A percentile compares a stretch with the other conserved stretches of the same genome.
Evolutionary conservation across 139 green algal genomes (phyloP).

Genomic region (Dunaliella sp.): DNA sequence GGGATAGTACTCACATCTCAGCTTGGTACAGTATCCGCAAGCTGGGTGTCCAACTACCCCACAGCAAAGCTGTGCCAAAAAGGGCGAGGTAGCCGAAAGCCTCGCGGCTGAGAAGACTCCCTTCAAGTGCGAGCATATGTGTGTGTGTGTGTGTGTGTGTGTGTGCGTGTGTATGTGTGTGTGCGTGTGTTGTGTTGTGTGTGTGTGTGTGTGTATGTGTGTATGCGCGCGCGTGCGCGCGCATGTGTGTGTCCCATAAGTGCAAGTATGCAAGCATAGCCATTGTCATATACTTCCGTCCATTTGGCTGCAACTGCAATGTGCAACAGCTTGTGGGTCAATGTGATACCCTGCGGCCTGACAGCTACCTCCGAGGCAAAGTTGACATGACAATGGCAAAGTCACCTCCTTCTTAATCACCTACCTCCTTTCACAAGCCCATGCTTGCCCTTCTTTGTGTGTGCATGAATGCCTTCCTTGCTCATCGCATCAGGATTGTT

Average conservation of each 20-base stretch:
- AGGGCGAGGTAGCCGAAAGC: neutral
- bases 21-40: neutral
- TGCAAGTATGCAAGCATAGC: too few relatives aligned
- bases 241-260: neutral
- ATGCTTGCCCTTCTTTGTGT: too few relatives aligned
- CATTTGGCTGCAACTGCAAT: too few relatives aligned
- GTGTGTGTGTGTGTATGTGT: neutral
- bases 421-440: too few relatives aligned
- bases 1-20: slow-evolving; percentile 2
- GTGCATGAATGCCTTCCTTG: too few relatives aligned
- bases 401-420: too few relatives aligned
- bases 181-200: neutral
- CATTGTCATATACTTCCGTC: too few relatives aligned
- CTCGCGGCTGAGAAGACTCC: neutral
- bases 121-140: neutral
- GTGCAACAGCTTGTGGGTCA: too few relatives aligned
- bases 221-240: neutral
- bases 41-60: neutral
- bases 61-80: slow-evolving; percentile 4
- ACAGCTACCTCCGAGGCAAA: too few relatives aligned
- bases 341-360: too few relatives aligned
- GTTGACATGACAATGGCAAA: too few relatives aligned
- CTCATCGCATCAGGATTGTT: too few relatives aligned
- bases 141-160: neutral
- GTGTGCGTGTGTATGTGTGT: neutral